phyloP scores from a whole-genome alignment of 164 flowering plant genomes.

The Sedum album region DNA sequence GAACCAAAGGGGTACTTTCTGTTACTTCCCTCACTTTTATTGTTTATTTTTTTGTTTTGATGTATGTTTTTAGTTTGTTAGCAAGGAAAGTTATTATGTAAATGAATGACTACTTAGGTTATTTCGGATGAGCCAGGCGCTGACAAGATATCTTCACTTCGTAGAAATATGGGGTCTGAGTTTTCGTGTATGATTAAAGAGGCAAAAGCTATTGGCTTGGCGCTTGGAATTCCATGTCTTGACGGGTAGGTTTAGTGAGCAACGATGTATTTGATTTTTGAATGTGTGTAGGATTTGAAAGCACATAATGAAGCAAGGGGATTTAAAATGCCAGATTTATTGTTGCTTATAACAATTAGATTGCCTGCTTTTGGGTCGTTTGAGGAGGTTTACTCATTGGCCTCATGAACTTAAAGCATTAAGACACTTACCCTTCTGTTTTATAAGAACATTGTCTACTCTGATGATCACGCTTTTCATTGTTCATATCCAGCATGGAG shows the following conservation, averaged over 20 bases:
- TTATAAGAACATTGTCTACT: constrained; percentile 1
- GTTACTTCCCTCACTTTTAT: too few relatives aligned
- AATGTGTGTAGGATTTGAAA: background rate
- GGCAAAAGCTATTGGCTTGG: constrained; percentile 62
- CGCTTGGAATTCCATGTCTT: constrained; percentile 88
- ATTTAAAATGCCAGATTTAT: background rate
- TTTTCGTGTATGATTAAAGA: constrained; percentile 90
- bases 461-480: background rate
- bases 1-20: constrained; percentile 39
- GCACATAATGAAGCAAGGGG: background rate
- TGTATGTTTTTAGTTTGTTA: background rate
- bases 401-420: background rate
- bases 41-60: background rate
- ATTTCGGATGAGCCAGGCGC: constrained; percentile 29
- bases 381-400: background rate
- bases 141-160: constrained; percentile 36
- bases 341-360: background rate
- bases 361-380: background rate
- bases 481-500: constrained; percentile 47
- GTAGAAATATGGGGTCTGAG: constrained; percentile 77
- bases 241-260: constrained; percentile 52
- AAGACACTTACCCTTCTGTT: background rate
- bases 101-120: constrained; percentile 27
- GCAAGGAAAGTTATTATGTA: background rate
- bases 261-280: background rate